Evolutionary conservation across 1,139 yeast species (phyloP).

Genomic region (Yamadazyma triangularis): DNA sequence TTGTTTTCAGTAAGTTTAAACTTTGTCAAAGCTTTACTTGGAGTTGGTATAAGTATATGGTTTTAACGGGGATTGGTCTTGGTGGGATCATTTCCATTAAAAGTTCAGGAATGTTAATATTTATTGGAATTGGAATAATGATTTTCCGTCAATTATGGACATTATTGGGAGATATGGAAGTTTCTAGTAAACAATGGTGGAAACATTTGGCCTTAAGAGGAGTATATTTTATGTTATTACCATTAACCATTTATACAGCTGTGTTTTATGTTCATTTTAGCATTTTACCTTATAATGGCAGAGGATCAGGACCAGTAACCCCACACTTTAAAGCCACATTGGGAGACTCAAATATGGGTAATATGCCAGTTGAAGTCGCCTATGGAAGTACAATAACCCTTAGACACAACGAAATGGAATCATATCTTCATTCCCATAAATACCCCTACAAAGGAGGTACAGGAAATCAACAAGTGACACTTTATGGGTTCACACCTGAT

Average conservation of each 20-base stretch:
- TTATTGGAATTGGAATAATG: slow-evolving; percentile 46
- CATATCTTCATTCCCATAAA: slow-evolving; percentile 67
- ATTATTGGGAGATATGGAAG: slow-evolving; percentile 51
- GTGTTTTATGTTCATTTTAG: slow-evolving; percentile 49
- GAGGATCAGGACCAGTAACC: slow-evolving; percentile 49
- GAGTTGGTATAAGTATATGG: slow-evolving; percentile 41
- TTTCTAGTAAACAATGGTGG: slow-evolving; percentile 25
- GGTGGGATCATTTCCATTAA: slow-evolving; percentile 54
- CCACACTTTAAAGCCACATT: slow-evolving; percentile 56
- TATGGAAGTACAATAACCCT: slow-evolving; percentile 66
- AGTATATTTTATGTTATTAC: slow-evolving; percentile 38
- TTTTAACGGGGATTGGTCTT: slow-evolving; percentile 44
- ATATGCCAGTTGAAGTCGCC: slow-evolving; percentile 47
- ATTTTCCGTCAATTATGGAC: slow-evolving; percentile 48
- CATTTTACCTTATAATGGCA: slow-evolving; percentile 43
- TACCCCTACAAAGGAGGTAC: slow-evolving; percentile 51
- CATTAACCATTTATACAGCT: slow-evolving; percentile 45
- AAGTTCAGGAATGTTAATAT: slow-evolving; percentile 50
- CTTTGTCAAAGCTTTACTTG: slow-evolving; percentile 28
- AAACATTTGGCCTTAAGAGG: slow-evolving; percentile 29
- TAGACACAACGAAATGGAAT: slow-evolving; percentile 59
- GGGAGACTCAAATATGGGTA: slow-evolving; percentile 28
- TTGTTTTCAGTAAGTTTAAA: slow-evolving; percentile 40
- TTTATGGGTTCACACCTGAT: slow-evolving; percentile 49
- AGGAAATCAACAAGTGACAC: slow-evolving; percentile 63